phyloP scores from a whole-genome alignment of 192 early-diverging fungal genomes.

The Geranomyces variabilis region DNA sequence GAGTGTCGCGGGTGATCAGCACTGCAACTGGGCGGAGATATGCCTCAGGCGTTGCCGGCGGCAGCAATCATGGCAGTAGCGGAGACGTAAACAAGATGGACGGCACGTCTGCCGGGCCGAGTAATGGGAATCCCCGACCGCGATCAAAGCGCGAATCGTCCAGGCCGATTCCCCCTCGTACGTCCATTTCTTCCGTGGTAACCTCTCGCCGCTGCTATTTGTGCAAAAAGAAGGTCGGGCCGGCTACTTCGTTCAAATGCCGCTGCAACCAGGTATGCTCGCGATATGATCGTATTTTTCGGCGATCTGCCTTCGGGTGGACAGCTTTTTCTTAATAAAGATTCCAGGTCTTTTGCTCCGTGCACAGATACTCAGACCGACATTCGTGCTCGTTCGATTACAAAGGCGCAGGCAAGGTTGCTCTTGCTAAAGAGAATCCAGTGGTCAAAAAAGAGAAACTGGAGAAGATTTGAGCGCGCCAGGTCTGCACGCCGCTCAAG shows the following conservation, averaged over 20 bases:
- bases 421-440: constrained; percentile 57
- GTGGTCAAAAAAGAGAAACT: constrained; percentile 55
- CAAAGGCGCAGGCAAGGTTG: constrained; percentile 43
- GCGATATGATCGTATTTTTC: background rate
- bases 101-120: background rate
- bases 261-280: constrained; percentile 44
- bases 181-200: constrained; percentile 6
- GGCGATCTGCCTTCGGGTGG: too few relatives aligned
- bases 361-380: constrained; percentile 59
- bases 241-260: constrained; percentile 56
- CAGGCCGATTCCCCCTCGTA: constrained; percentile 14
- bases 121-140: background rate
- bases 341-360: constrained; percentile 48
- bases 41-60: background rate
- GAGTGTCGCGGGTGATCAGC: constrained; percentile 9
- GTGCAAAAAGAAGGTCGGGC: constrained; percentile 59
- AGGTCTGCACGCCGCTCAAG: too few relatives aligned
- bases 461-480: constrained; percentile 42
- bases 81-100: background rate
- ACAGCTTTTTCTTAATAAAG: background rate
- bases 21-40: constrained; percentile 9
- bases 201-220: constrained; percentile 30
- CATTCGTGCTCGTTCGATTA: constrained; percentile 59
- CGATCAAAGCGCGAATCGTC: constrained; percentile 24
- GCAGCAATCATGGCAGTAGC: background rate